phyloP scores from a whole-genome alignment of 1,284 basidiomycete species.

The Takashimella tepidaria region DNA sequence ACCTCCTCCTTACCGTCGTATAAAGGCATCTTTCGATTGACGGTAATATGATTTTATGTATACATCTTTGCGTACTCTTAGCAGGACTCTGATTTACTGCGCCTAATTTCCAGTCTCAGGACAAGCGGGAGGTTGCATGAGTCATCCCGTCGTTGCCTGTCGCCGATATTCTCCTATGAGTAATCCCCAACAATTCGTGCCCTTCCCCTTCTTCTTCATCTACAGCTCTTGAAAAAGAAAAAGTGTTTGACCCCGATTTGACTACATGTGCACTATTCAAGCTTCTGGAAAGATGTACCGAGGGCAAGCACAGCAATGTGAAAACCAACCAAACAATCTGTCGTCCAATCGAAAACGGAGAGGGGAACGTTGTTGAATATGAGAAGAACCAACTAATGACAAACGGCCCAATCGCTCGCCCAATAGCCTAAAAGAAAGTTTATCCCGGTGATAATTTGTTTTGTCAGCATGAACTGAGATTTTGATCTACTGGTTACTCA shows the following conservation, averaged over 20 bases:
- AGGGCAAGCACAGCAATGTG: slow-evolving; percentile 19
- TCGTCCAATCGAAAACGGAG: slow-evolving; percentile 17
- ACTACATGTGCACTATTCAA: slow-evolving; percentile 6
- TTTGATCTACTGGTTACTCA: too few species aligned
- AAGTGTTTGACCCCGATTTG: too few species aligned
- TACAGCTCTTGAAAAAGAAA: too few species aligned
- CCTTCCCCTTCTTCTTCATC: slow-evolving; percentile 14
- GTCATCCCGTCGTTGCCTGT: too few species aligned
- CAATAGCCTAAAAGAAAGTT: slow-evolving; percentile 19
- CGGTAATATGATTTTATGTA: too few species aligned
- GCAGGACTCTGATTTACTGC: too few species aligned
- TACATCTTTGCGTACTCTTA: too few species aligned
- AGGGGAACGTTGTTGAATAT: slow-evolving; percentile 21
- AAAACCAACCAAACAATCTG: slow-evolving; percentile 37
- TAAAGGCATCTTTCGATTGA: too few species aligned
- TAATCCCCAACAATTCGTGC: slow-evolving; percentile 13
- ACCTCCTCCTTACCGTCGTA: too few species aligned
- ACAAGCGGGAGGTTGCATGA: neutral
- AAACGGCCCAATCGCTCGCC: slow-evolving; percentile 34
- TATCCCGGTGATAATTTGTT: too few species aligned
- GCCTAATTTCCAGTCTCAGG: neutral
- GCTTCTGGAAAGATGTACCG: slow-evolving; percentile 23
- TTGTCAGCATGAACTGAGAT: neutral
- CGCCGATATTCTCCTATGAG: neutral
- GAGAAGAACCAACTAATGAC: slow-evolving; percentile 32